These are phyloP conservation scores for Cyberlindnera sargentensis DNA, from an alignment of 805 yeast species.

Conservation along the genomic window DNA sequence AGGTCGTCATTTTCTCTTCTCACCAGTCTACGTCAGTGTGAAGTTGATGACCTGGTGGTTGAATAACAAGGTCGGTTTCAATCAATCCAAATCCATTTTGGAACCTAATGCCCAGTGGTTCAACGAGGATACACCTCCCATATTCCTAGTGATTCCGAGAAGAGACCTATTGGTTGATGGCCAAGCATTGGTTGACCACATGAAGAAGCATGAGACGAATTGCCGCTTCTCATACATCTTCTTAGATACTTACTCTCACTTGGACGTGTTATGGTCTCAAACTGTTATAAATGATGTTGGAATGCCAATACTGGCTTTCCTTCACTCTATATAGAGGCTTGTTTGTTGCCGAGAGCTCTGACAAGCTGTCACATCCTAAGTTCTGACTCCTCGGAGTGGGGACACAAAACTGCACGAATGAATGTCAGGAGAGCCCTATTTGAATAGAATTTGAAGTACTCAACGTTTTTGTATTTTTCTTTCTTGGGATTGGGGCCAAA, in stretches of 20 bases:
- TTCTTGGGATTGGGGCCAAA: too few species aligned
- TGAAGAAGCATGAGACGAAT: slow-evolving; percentile 48
- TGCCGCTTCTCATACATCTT: slow-evolving; percentile 24
- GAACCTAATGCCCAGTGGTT: slow-evolving; percentile 53
- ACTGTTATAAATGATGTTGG: slow-evolving; percentile 67
- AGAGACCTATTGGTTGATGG: slow-evolving; percentile 78
- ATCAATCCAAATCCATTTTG: slow-evolving; percentile 34
- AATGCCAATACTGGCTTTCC: slow-evolving; percentile 24
- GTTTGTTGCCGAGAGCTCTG: too few species aligned
- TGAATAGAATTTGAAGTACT: too few species aligned
- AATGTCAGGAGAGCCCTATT: too few species aligned
- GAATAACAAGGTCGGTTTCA: slow-evolving; percentile 39
- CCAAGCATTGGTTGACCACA: slow-evolving; percentile 53
- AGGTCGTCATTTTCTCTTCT: slow-evolving; percentile 72
- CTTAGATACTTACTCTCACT: slow-evolving; percentile 66
- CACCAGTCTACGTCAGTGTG: slow-evolving; percentile 78
- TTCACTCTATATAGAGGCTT: neutral
- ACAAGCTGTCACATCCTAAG: too few species aligned
- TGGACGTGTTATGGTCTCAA: slow-evolving; percentile 91
- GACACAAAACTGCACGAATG: too few species aligned
- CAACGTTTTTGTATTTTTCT: too few species aligned
- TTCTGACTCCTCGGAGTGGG: too few species aligned
- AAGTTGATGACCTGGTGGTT: slow-evolving; percentile 94
- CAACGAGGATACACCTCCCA: slow-evolving; percentile 41
- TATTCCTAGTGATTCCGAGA: slow-evolving; percentile 65